Percentiles rank a stretch among this genome's conserved stretches.
These are phyloP conservation scores for Solanum chiquidenum DNA, from an alignment of 257 asterid species.

Conservation along the genomic window DNA sequence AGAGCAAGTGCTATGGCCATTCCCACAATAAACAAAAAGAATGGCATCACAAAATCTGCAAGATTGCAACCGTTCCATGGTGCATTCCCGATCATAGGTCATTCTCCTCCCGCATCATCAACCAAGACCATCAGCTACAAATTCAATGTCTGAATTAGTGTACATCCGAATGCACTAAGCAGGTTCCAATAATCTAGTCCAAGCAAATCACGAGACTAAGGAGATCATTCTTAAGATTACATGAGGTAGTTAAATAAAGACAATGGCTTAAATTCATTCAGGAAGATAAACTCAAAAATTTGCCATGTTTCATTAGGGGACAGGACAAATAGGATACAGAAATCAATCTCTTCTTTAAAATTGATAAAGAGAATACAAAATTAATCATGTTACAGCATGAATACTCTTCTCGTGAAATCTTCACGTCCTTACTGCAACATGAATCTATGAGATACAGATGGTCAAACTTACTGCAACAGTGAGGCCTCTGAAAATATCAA, in stretches of 20 bases:
- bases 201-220: too few species aligned
- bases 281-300: background rate
- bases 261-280: background rate
- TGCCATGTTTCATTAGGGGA: background rate
- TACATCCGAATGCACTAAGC: too few species aligned
- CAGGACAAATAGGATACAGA: background rate
- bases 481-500: constrained; percentile 70
- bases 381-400: background rate
- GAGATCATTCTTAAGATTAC: background rate
- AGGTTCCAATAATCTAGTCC: too few species aligned
- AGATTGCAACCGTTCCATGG: constrained; percentile 84
- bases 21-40: constrained; percentile 70
- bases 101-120: constrained; percentile 75
- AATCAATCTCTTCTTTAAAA: background rate
- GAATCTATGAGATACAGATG: background rate
- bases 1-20: constrained; percentile 64
- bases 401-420: background rate
- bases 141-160: background rate
- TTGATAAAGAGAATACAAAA: background rate
- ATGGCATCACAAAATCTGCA: constrained; percentile 88
- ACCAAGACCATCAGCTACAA: constrained; percentile 63
- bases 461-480: constrained; percentile 47
- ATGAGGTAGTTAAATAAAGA: background rate
- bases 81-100: constrained; percentile 66
- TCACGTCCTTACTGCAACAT: background rate